phyloP scores from a whole-genome alignment of 352 stramenopile species.

The Chrysophaeum taylorii region DNA sequence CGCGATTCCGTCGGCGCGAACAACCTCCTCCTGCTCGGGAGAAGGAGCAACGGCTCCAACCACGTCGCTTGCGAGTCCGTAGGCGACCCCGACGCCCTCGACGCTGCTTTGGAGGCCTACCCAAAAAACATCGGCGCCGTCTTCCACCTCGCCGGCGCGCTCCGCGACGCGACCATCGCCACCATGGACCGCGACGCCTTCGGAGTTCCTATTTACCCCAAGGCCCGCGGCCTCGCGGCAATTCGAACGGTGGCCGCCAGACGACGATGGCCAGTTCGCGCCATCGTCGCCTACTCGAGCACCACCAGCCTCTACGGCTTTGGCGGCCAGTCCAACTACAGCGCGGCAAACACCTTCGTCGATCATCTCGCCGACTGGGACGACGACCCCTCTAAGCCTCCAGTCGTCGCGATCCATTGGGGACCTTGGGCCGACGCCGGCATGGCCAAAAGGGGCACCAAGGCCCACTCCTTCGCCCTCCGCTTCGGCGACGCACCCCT shows the following conservation, averaged over 20 bases:
- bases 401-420: constrained; percentile 14
- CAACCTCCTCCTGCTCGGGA: no score
- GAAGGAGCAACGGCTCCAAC: no score
- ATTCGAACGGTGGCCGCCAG: not conserved
- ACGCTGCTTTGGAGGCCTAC: not conserved
- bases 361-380: constrained; percentile 3
- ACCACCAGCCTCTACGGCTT: constrained; percentile 11
- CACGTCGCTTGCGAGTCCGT: no score
- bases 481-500: not conserved
- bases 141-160: constrained; percentile 22
- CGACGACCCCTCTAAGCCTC: not conserved
- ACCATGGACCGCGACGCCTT: not conserved
- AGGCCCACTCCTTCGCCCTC: not conserved
- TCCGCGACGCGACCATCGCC: constrained; percentile 10
- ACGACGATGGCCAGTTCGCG: not conserved
- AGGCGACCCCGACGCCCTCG: not conserved
- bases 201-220: not conserved
- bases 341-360: constrained; percentile 12
- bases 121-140: no score
- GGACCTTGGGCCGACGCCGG: constrained; percentile 16
- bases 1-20: not conserved
- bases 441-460: constrained; percentile 13
- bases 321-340: constrained; percentile 19
- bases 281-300: constrained; percentile 16
- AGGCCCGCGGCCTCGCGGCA: not conserved